A percentile compares a stretch with the other conserved stretches of the same genome.
phyloP scores from a whole-genome alignment of 2,329 filamentous ascomycete genomes.

The Claviceps sp. region DNA sequence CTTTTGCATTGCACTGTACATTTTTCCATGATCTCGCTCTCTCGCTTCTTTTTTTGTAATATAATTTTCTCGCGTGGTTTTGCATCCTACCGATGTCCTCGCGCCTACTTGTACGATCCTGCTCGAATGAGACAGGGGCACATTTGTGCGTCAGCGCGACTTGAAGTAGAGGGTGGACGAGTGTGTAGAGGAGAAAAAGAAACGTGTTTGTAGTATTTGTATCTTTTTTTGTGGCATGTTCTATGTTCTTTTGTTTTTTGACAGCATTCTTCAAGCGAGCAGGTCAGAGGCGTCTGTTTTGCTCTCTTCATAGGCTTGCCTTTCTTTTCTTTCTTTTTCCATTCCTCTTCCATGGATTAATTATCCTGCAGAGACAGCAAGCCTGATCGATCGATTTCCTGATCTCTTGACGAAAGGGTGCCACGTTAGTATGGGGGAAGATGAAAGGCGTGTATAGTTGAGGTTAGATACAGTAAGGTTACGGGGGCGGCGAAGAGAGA shows the following conservation, averaged over 20 bases:
- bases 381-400: too few relatives aligned
- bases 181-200: not conserved
- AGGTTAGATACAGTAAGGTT: too few relatives aligned
- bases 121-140: not conserved
- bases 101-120: too few relatives aligned
- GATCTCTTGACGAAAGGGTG: too few relatives aligned
- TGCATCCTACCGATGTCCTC: too few relatives aligned
- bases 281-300: not conserved
- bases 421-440: too few relatives aligned
- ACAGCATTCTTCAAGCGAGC: slow-evolving; percentile 3
- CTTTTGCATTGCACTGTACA: not conserved
- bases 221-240: not conserved
- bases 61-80: not conserved
- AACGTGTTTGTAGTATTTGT: not conserved
- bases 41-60: not conserved
- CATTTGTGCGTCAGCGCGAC: not conserved
- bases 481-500: too few relatives aligned
- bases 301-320: not conserved
- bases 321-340: not conserved
- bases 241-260: not conserved
- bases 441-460: too few relatives aligned
- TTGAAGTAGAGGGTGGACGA: not conserved
- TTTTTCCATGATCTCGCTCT: not conserved
- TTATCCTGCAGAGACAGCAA: not conserved
- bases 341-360: not conserved